Base-by-base conservation (phyloP, 768 basidiomycete species). In the Leucosporidium creatinivorum region DNA sequence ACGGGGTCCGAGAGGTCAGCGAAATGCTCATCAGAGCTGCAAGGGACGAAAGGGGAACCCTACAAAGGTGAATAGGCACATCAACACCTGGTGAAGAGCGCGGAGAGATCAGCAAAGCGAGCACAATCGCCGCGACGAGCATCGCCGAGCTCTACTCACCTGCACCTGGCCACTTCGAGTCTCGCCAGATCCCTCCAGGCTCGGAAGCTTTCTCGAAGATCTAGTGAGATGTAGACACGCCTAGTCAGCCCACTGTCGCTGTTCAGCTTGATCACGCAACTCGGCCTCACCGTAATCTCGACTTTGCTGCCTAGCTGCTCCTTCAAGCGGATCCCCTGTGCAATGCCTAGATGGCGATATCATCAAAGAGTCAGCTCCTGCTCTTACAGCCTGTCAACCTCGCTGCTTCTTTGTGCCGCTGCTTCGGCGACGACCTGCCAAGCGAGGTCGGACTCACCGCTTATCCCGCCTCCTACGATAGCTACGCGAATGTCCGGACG, bases 11-110 rank as follows among this genome's bases (percentile, higher is more conserved):
- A 81, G 70, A 4, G 83, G 82, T 62, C 85, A 84, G 33, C 82
- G 77, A 84, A 48, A 84, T 82, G 66, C 79, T 80, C 73, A 85
- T 84, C 21, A 36, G 25, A 36, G 5, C 33, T 36, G 33, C 33
- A 36, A 12, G 33, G 33, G 12, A 36, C 33, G 5, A 5, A 12
- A 36, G 33, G 33, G 12, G 12, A 12, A 36, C 33, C 33, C 12
- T 8, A 44, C 26, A 58, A 28, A 56, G 55, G 21, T 56, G 55
- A 17, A 56, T 33, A 5, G 26, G 62, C 23, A 68, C 58, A 49
- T 70, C 69, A 50, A 66, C 69, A 12, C 48, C 67, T 68, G 52
- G 2, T 49, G 48, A 9, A 15, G 8, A 1, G 18, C n/a, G 2
- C 15, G 0, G 4, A 26, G n/a, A 7, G 13, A 12, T 21, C 6